Conservation (phyloP, 2,329 filamentous ascomycete genomes). For the Sclerotinia subarctica region DNA sequence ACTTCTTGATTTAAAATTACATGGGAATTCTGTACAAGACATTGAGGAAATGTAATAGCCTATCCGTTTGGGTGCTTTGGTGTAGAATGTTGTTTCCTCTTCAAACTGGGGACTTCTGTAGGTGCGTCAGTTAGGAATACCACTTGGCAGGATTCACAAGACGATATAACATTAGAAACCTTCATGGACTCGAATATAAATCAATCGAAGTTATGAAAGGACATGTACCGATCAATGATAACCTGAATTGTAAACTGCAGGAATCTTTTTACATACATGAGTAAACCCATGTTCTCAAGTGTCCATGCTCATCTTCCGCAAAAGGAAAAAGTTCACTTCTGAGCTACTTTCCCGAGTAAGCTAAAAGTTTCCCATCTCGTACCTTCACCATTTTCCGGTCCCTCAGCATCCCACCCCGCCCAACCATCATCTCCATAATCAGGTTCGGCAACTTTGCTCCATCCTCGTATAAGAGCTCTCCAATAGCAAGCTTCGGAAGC, state of each 20-base stretch:
- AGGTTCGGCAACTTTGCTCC: slow-evolving; percentile 44
- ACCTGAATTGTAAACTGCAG: not conserved
- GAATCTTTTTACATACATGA: not conserved
- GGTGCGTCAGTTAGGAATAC: too few relatives aligned
- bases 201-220: not conserved
- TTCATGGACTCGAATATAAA: too few relatives aligned
- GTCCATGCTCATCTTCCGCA: not conserved
- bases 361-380: slow-evolving; percentile 36
- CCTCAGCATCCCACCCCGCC: slow-evolving; percentile 33
- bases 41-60: too few relatives aligned
- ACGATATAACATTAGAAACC: too few relatives aligned
- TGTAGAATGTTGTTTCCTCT: too few relatives aligned
- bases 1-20: not conserved
- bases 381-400: slow-evolving; percentile 38
- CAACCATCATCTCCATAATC: slow-evolving; percentile 40
- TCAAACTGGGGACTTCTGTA: too few relatives aligned
- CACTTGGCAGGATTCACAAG: too few relatives aligned
- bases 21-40: not conserved
- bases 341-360: slow-evolving; percentile 25
- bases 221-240: not conserved
- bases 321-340: not conserved
- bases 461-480: slow-evolving; percentile 48
- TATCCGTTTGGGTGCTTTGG: too few relatives aligned
- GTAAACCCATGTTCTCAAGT: not conserved
- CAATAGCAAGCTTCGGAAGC: slow-evolving; percentile 55